Conservation (phyloP, 306 rosid genomes). For the Sindora glabra region DNA sequence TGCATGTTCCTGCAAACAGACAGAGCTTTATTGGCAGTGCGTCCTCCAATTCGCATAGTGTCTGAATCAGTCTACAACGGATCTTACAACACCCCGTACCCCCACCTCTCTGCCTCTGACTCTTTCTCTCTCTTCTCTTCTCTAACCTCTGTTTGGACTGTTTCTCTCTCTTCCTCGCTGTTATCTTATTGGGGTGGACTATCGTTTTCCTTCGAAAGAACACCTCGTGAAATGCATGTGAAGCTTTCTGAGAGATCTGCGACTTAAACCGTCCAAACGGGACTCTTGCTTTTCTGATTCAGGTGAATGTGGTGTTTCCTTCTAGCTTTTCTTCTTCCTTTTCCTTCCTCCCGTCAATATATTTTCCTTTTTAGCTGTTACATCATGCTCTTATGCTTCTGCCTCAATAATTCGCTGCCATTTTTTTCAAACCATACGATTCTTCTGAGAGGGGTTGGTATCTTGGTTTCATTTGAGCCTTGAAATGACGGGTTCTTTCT, state of each 20-base stretch:
- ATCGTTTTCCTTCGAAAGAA: conserved; percentile 39
- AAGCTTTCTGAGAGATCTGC: conserved; percentile 71
- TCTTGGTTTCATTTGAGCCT: conserved; percentile 30
- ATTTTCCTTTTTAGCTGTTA: conserved; percentile 21
- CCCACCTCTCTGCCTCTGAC: neutral
- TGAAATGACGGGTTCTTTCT: conserved; percentile 22
- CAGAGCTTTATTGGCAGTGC: conserved; percentile 53
- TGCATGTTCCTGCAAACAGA: conserved; percentile 61
- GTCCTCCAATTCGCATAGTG: conserved; percentile 39
- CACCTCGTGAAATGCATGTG: conserved; percentile 81
- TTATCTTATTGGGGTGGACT: conserved; percentile 19
- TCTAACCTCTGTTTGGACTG: neutral
- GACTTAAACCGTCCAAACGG: conserved; percentile 47
- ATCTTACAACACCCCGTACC: conserved; percentile 34
- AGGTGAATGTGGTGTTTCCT: conserved; percentile 51
- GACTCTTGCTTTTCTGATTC: conserved; percentile 47
- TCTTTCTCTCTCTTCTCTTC: neutral
- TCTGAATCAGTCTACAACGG: conserved; percentile 51
- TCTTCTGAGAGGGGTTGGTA: conserved; percentile 8
- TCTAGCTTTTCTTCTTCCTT: conserved; percentile 13
- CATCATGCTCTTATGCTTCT: conserved; percentile 19
- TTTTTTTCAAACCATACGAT: conserved; percentile 10
- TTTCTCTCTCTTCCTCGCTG: conserved; percentile 3
- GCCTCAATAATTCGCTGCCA: conserved; percentile 24
- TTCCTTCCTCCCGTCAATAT: neutral